These are phyloP conservation scores for Monosporascus sp. DNA, from an alignment of 2,329 filamentous ascomycete species.

Conservation along the genomic window DNA sequence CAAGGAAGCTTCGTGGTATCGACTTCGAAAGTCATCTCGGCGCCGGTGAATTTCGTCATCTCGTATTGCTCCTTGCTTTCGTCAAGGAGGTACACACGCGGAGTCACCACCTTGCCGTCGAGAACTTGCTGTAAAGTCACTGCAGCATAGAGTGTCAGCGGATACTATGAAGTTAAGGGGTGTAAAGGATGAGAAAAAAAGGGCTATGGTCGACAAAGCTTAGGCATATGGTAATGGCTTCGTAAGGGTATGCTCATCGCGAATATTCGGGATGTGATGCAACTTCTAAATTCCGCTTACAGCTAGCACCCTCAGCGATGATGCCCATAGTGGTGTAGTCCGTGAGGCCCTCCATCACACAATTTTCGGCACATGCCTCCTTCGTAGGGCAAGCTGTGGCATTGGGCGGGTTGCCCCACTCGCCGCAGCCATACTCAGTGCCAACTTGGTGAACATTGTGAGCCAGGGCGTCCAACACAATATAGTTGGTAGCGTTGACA, in stretches of 20 bases:
- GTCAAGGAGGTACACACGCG: slow-evolving; percentile 55
- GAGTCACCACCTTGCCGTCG: slow-evolving; percentile 24
- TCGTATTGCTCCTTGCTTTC: slow-evolving; percentile 50
- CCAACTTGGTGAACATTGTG: slow-evolving; percentile 38
- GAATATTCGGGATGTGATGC: background rate
- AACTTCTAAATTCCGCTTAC: background rate
- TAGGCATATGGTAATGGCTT: too few species aligned
- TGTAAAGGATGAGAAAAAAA: background rate
- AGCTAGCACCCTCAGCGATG: slow-evolving; percentile 17
- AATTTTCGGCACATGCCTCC: slow-evolving; percentile 46
- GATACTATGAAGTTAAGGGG: background rate
- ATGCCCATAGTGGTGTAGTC: slow-evolving; percentile 37
- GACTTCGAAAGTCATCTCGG: slow-evolving; percentile 60
- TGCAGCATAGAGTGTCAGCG: slow-evolving; percentile 2
- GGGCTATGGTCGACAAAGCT: too few species aligned
- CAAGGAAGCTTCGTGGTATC: slow-evolving; percentile 58
- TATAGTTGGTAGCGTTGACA: slow-evolving; percentile 37
- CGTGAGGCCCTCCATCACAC: slow-evolving; percentile 44
- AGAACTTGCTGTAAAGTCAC: slow-evolving; percentile 35
- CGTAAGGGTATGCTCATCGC: too few species aligned
- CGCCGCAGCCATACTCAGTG: slow-evolving; percentile 27
- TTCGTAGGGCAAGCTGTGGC: slow-evolving; percentile 41
- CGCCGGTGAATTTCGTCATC: slow-evolving; percentile 52
- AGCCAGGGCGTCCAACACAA: slow-evolving; percentile 43
- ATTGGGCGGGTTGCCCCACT: slow-evolving; percentile 30